phyloP scores from a whole-genome alignment of 2,329 filamentous ascomycete species.

The Colletotrichum karsti region DNA sequence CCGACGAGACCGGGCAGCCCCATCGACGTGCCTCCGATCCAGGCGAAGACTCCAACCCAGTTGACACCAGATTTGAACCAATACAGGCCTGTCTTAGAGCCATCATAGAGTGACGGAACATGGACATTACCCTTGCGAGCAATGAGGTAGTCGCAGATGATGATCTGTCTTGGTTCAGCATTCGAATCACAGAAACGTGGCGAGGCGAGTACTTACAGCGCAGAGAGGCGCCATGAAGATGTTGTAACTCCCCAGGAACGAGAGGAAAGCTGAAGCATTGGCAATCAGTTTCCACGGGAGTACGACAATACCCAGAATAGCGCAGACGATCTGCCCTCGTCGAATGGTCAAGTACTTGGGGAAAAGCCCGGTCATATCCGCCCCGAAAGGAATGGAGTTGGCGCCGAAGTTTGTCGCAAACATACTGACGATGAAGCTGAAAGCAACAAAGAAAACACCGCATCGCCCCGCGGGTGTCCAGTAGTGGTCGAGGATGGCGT shows the following conservation, averaged over 20 bases:
- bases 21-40: conserved; percentile 34
- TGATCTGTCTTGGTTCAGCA: conserved; percentile 29
- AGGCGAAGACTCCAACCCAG: conserved; percentile 35
- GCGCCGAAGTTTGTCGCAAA: conserved; percentile 36
- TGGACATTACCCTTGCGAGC: conserved; percentile 42
- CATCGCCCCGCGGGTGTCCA: conserved; percentile 39
- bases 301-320: conserved; percentile 39
- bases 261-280: conserved; percentile 33
- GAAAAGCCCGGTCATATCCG: conserved; percentile 41
- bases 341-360: conserved; percentile 41
- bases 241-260: conserved; percentile 36
- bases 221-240: conserved; percentile 38
- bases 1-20: conserved; percentile 38
- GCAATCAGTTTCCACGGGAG: conserved; percentile 42
- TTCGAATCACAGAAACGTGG: background rate
- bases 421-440: conserved; percentile 33
- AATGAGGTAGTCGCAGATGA: conserved; percentile 44
- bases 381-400: conserved; percentile 43
- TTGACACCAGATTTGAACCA: conserved; percentile 43
- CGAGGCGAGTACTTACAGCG: conserved; percentile 25
- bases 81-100: conserved; percentile 37
- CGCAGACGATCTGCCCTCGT: conserved; percentile 40
- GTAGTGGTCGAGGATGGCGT: conserved; percentile 45
- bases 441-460: conserved; percentile 41
- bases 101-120: conserved; percentile 39